Percentiles rank a stretch among this genome's conserved stretches.
Conservation (phyloP, 1,284 basidiomycete species). For the Sanghuangporus sanghuang region DNA sequence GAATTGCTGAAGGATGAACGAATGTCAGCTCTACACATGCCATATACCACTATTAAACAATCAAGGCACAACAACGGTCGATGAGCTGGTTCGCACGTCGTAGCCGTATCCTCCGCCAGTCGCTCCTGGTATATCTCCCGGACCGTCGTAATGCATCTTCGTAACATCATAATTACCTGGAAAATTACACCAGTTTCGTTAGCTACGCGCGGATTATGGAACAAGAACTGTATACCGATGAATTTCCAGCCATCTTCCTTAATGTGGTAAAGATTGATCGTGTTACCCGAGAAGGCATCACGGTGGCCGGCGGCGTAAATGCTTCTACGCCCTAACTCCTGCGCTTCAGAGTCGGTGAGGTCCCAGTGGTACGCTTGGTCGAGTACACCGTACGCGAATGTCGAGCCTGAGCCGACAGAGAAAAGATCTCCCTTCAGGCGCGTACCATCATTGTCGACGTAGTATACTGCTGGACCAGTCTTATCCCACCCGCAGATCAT, state of each 20-base stretch:
- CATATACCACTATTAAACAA: neutral
- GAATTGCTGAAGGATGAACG: neutral
- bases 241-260: constrained; percentile 93
- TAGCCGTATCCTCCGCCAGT: constrained; percentile 68
- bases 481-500: constrained; percentile 99
- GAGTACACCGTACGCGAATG: constrained; percentile 97
- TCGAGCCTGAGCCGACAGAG: constrained; percentile 97
- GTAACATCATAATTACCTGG: constrained; percentile 79
- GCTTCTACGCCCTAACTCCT: constrained; percentile 90
- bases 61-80: constrained; percentile 14
- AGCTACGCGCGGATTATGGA: neutral
- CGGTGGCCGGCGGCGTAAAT: constrained; percentile 98
- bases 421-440: constrained; percentile 95
- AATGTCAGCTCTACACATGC: neutral
- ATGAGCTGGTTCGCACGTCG: constrained; percentile 43
- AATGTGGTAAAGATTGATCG: constrained; percentile 94
- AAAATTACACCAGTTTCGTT: constrained; percentile 1
- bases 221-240: constrained; percentile 56
- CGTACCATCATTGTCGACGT: constrained; percentile 97
- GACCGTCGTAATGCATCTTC: constrained; percentile 80
- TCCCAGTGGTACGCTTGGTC: constrained; percentile 98
- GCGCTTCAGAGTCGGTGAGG: constrained; percentile 88
- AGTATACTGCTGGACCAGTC: constrained; percentile 96
- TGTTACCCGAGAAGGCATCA: constrained; percentile 97
- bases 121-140: constrained; percentile 58